Evolutionary conservation across 2,329 filamentous ascomycete genomes (phyloP).

Genomic region (Neopestalotiopsis sp.): DNA sequence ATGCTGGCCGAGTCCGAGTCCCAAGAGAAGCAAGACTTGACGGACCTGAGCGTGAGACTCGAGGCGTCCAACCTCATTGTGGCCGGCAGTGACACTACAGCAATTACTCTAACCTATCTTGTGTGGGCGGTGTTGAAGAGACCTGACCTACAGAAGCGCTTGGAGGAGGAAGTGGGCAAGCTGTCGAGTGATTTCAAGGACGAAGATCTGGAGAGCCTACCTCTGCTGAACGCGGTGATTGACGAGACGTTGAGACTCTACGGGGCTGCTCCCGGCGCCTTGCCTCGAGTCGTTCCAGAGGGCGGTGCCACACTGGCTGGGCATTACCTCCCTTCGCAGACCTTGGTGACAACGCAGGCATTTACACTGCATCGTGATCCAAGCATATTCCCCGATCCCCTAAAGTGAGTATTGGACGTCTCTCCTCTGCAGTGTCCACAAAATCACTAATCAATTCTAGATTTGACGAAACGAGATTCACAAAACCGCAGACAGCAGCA

Average conservation of each 20-base stretch:
- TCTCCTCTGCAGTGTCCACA: too few relatives aligned
- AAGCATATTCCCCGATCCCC: constrained; percentile 37
- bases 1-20: constrained; percentile 11
- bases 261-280: constrained; percentile 35
- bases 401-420: neutral
- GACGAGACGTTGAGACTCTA: constrained; percentile 40
- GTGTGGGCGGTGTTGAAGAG: constrained; percentile 31
- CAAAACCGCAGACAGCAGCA: neutral
- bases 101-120: constrained; percentile 44
- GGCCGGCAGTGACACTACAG: constrained; percentile 48
- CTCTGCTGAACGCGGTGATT: constrained; percentile 38
- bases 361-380: constrained; percentile 47
- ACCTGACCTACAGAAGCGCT: constrained; percentile 20
- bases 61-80: constrained; percentile 34
- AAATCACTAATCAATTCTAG: neutral
- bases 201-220: constrained; percentile 37
- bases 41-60: neutral
- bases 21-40: neutral
- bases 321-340: constrained; percentile 40
- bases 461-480: constrained; percentile 11
- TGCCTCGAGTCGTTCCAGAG: constrained; percentile 39
- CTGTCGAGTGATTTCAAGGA: constrained; percentile 33
- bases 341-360: constrained; percentile 41
- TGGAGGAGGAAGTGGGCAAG: constrained; percentile 27
- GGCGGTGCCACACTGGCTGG: constrained; percentile 39